phyloP scores from a whole-genome alignment of 345 rosid species.

The Hypericum perforatum region DNA sequence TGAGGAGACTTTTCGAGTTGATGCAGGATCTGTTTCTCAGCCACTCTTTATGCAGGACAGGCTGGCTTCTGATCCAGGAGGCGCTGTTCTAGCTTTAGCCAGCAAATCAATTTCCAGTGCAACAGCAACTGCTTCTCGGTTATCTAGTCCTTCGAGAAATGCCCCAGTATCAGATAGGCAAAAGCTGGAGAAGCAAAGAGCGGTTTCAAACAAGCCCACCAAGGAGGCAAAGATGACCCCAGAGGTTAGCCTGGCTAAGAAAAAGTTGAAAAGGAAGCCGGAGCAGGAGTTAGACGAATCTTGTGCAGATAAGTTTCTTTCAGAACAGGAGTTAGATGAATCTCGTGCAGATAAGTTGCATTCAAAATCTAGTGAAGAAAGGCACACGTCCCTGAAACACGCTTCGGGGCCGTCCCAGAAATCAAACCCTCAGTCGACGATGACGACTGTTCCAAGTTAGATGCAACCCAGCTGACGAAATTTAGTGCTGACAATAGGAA shows the following conservation, averaged over 20 bases:
- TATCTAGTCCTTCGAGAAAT: slow-evolving; percentile 28
- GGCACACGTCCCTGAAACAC: slow-evolving; percentile 27
- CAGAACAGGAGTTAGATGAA: slow-evolving; percentile 29
- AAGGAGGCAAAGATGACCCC: slow-evolving; percentile 32
- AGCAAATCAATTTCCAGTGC: slow-evolving; percentile 29
- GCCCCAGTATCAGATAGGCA: slow-evolving; percentile 31
- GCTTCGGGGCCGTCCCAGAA: slow-evolving; percentile 17
- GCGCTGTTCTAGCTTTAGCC: slow-evolving; percentile 30
- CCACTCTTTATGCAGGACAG: slow-evolving; percentile 31
- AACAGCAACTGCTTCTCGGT: slow-evolving; percentile 22
- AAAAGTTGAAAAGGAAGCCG: slow-evolving; percentile 49
- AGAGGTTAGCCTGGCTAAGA: slow-evolving; percentile 31
- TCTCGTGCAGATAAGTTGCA: slow-evolving; percentile 21
- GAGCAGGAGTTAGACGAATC: slow-evolving; percentile 40
- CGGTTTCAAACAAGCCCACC: slow-evolving; percentile 26
- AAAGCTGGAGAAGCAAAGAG: slow-evolving; percentile 51
- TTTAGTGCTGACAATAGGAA: too few species aligned
- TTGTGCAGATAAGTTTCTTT: slow-evolving; percentile 15
- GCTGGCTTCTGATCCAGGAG: slow-evolving; percentile 23
- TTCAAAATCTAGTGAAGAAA: slow-evolving; percentile 21
- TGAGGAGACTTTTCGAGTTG: slow-evolving; percentile 37
- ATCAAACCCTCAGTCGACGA: slow-evolving; percentile 18
- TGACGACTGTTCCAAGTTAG: too few species aligned
- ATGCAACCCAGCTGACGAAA: too few species aligned
- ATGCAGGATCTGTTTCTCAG: slow-evolving; percentile 29